These are phyloP conservation scores for Botryotinia convoluta DNA, from an alignment of 2,329 filamentous ascomycete genomes.

Conservation along the genomic window DNA sequence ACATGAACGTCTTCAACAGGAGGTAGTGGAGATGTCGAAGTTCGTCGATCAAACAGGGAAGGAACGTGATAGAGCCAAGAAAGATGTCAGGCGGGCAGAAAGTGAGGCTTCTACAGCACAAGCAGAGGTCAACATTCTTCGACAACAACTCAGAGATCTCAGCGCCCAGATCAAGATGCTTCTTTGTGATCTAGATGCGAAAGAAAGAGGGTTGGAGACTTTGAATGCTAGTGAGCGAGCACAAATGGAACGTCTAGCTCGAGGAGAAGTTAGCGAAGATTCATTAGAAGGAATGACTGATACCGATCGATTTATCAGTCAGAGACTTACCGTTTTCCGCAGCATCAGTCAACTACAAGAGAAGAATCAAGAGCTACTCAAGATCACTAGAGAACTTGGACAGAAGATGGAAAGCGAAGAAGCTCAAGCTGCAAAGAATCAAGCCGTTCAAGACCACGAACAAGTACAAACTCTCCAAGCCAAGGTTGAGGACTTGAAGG, in stretches of 20 bases:
- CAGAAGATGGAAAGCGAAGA: constrained; percentile 91
- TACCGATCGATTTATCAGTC: constrained; percentile 84
- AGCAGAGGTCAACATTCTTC: constrained; percentile 73
- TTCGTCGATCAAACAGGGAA: constrained; percentile 78
- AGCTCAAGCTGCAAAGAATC: constrained; percentile 63
- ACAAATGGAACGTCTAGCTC: constrained; percentile 74
- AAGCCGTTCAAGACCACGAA: constrained; percentile 62
- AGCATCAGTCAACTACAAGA: constrained; percentile 79
- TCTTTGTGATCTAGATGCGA: constrained; percentile 79
- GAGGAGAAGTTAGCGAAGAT: constrained; percentile 70
- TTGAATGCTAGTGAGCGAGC: constrained; percentile 69
- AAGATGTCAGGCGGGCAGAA: constrained; percentile 75
- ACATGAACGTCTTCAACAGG: constrained; percentile 73
- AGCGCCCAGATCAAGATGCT: constrained; percentile 89
- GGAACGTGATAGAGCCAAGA: constrained; percentile 75
- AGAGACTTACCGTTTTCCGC: constrained; percentile 86
- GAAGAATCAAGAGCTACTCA: constrained; percentile 82
- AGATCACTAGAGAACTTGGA: constrained; percentile 78
- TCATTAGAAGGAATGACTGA: constrained; percentile 73
- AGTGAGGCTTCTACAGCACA: constrained; percentile 62
- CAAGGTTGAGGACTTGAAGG: constrained; percentile 74
- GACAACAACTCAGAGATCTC: constrained; percentile 83
- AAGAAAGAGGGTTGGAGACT: constrained; percentile 73
- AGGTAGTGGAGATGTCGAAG: constrained; percentile 81
- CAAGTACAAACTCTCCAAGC: constrained; percentile 72